phyloP scores from a whole-genome alignment of 441 rosid genomes.

The Corymbia citriodora region DNA sequence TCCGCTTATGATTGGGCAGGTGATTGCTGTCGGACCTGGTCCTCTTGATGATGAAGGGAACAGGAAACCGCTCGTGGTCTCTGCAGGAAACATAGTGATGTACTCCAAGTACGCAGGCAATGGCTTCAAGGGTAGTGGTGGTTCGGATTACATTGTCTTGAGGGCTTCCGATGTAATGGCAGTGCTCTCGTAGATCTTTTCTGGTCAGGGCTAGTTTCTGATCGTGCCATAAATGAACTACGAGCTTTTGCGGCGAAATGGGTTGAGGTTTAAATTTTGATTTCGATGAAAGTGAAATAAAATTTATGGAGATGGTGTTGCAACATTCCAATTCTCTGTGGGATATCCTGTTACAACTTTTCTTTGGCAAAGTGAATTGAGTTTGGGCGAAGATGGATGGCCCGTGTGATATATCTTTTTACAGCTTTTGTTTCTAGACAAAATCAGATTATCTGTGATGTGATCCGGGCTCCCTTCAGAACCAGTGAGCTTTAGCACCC shows the following conservation, averaged over 20 bases:
- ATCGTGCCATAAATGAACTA: background rate
- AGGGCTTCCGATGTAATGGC: conserved; percentile 91
- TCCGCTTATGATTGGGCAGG: conserved; percentile 28
- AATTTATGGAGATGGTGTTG: background rate
- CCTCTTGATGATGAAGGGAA: conserved; percentile 74
- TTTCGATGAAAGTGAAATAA: background rate
- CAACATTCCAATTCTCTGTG: background rate
- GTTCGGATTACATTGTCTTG: conserved; percentile 68
- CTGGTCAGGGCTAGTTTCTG: background rate
- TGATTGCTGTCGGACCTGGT: conserved; percentile 85
- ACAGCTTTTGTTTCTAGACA: too few relatives aligned
- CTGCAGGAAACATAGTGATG: conserved; percentile 71
- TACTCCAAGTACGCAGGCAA: conserved; percentile 93
- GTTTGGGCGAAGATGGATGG: background rate
- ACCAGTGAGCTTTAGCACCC: too few relatives aligned
- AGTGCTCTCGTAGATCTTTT: conserved; percentile 54
- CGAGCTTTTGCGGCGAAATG: conserved; percentile 25
- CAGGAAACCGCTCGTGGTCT: conserved; percentile 34
- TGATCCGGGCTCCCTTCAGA: too few relatives aligned
- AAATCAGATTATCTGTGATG: too few relatives aligned
- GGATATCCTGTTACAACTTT: background rate
- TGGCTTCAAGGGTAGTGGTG: conserved; percentile 84
- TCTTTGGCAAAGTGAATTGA: background rate
- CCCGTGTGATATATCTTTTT: background rate
- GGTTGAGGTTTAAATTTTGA: conserved; percentile 11